These are phyloP conservation scores for Dothideomycetes sp. DNA, from an alignment of 2,329 filamentous ascomycete species.

Conservation along the genomic window DNA sequence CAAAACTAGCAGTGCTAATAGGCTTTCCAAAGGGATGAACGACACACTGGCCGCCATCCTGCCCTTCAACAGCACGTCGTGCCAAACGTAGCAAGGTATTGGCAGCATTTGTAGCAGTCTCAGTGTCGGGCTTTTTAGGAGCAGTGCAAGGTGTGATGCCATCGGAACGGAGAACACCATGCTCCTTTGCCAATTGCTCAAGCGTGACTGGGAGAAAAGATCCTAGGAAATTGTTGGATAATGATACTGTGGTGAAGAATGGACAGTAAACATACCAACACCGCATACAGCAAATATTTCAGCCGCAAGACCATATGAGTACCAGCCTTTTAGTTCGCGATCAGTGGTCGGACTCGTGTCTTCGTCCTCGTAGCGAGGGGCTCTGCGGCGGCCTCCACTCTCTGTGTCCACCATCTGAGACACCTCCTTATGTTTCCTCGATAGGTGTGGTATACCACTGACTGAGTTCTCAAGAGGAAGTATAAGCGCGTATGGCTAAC, in stretches of 20 bases:
- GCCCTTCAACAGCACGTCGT: slow-evolving; percentile 11
- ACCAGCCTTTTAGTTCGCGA: slow-evolving; percentile 9
- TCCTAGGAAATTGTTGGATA: slow-evolving; percentile 28
- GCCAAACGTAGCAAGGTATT: slow-evolving; percentile 12
- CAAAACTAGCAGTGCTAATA: slow-evolving; percentile 86
- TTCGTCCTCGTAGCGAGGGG: slow-evolving; percentile 3
- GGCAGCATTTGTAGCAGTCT: slow-evolving; percentile 3
- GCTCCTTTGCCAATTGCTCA: slow-evolving; percentile 81
- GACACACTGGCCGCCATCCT: slow-evolving; percentile 57
- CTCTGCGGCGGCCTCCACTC: neutral
- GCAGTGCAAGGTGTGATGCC: slow-evolving; percentile 55
- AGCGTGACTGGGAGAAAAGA: slow-evolving; percentile 89
- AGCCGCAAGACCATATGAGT: slow-evolving; percentile 51
- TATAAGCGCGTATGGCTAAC: too few relatives aligned
- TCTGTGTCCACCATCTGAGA: neutral
- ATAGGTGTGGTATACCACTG: too few relatives aligned
- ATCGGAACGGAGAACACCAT: slow-evolving; percentile 72
- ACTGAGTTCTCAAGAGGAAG: too few relatives aligned
- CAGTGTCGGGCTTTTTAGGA: slow-evolving; percentile 5
- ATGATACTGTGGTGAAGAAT: slow-evolving; percentile 2
- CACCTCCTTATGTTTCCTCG: too few relatives aligned
- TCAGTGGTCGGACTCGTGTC: slow-evolving; percentile 6
- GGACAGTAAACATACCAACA: slow-evolving; percentile 46
- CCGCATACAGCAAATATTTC: slow-evolving; percentile 91
- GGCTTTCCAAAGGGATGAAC: slow-evolving; percentile 66